Evolutionary conservation across 495 filamentous ascomycete genomes (phyloP), one percentile per base, ranked within the genome.

Genomic region (Coniosporium apollinis): DNA sequence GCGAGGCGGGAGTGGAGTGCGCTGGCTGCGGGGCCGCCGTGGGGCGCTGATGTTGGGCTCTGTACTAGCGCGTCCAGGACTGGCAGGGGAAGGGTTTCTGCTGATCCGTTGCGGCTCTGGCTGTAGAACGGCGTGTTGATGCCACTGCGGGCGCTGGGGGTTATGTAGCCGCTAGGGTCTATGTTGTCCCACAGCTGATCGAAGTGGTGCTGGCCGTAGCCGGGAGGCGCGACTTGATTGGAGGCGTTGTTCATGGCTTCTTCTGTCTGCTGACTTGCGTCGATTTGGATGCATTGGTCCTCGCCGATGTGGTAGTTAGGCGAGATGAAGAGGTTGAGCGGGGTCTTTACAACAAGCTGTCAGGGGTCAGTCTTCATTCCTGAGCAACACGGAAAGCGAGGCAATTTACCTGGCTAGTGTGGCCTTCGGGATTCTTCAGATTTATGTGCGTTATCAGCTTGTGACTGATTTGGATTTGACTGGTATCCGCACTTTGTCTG

Each of bases 341-440:
- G 82, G 17, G 94, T 67, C 13, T 79, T 82, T 28, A 82, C 83
- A 14, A 85, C 79, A 31, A 94, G 69, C 71, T 80, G 41, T 22
- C 24, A 7, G 22, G 5, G 35, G n/a, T n/a, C n/a, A n/a, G n/a
- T n/a, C n/a, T n/a, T n/a, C n/a, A n/a, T n/a, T n/a, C n/a, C n/a
- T n/a, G n/a, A n/a, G n/a, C n/a, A n/a, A n/a, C n/a, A n/a, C n/a
- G n/a, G n/a, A n/a, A n/a, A n/a, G n/a, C n/a, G n/a, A n/a, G n/a
- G n/a, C n/a, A n/a, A n/a, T 65, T 43, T 59, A 81, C 75, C 64
- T 94, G 84, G 33, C 84, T 93, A 28, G 82, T 65, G 52, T 94
- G 89, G 0, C 82, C 85, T 56, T 97, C 89, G 0, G 89, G 87
- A 45, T 96, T 94, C 43, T 82, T 75, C 20, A 97, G 64, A 41